Percentiles rank a stretch among this genome's conserved stretches.
phyloP scores from a whole-genome alignment of 2,329 filamentous ascomycete genomes.

The Graphilbum fragrans region DNA sequence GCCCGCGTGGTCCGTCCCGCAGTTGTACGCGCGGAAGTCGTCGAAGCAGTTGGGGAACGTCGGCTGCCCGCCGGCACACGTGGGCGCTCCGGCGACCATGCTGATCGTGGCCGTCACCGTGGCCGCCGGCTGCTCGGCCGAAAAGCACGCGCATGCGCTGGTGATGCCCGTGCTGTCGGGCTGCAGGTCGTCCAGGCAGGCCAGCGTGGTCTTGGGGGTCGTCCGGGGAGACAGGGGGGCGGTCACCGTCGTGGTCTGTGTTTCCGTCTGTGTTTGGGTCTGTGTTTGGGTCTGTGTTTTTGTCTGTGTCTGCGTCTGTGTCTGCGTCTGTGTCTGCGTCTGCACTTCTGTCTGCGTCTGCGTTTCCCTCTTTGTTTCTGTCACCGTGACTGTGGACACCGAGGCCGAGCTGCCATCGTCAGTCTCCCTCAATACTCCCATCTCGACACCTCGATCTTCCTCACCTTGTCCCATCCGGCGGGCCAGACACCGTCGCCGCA shows the following conservation, averaged over 20 bases:
- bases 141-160: conserved; percentile 7
- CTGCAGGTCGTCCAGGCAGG: conserved; percentile 7
- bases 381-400: background rate
- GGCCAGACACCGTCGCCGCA: background rate
- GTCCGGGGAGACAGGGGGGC: background rate
- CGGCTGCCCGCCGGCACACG: conserved; percentile 4
- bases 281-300: too few species aligned
- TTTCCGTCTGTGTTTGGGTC: too few species aligned
- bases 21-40: conserved; percentile 8
- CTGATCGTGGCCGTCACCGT: conserved; percentile 4
- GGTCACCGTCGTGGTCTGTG: background rate
- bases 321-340: too few species aligned
- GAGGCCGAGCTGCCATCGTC: too few species aligned
- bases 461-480: background rate
- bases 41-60: conserved; percentile 7
- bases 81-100: background rate
- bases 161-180: background rate
- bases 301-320: too few species aligned
- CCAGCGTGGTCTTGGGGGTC: conserved; percentile 2
- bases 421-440: too few species aligned
- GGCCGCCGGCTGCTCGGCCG: conserved; percentile 1
- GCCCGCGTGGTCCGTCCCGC: conserved; percentile 4
- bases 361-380: too few species aligned
- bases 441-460: too few species aligned
- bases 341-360: too few species aligned